phyloP scores from a whole-genome alignment of 371 early-diverging fungal species.

The Parasitella parasitica region DNA sequence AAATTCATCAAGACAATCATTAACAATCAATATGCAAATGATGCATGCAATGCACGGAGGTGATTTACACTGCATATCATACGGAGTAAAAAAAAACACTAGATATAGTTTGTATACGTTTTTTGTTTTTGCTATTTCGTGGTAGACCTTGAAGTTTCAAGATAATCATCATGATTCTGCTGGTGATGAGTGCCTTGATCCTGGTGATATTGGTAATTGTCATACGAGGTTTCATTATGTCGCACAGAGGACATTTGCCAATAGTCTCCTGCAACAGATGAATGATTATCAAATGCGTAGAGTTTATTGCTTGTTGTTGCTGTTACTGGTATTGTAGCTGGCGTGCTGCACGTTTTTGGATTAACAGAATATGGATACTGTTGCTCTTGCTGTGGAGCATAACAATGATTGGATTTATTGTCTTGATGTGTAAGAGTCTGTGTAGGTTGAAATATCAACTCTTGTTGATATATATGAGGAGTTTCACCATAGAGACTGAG shows the following conservation, averaged over 20 bases:
- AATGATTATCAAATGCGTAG: neutral
- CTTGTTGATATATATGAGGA: neutral
- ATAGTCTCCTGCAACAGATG: neutral
- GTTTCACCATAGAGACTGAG: slow-evolving; percentile 1
- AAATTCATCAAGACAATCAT: neutral
- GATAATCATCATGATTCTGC: neutral
- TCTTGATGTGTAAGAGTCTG: neutral
- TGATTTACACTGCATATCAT: neutral
- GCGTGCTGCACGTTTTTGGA: neutral
- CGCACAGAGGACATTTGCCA: too few species aligned
- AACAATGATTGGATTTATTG: neutral
- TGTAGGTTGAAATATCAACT: neutral
- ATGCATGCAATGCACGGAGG: neutral
- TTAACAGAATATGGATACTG: neutral
- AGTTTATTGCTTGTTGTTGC: neutral
- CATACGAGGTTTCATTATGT: neutral
- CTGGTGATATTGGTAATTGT: neutral
- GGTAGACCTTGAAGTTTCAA: neutral
- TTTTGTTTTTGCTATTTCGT: neutral
- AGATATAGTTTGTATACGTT: neutral
- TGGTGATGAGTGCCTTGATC: neutral
- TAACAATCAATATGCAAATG: neutral
- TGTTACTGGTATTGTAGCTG: neutral
- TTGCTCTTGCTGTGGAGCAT: neutral
- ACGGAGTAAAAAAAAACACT: neutral